phyloP scores from a whole-genome alignment of 2,329 filamentous ascomycete species.

The Paecilomyces sp. region DNA sequence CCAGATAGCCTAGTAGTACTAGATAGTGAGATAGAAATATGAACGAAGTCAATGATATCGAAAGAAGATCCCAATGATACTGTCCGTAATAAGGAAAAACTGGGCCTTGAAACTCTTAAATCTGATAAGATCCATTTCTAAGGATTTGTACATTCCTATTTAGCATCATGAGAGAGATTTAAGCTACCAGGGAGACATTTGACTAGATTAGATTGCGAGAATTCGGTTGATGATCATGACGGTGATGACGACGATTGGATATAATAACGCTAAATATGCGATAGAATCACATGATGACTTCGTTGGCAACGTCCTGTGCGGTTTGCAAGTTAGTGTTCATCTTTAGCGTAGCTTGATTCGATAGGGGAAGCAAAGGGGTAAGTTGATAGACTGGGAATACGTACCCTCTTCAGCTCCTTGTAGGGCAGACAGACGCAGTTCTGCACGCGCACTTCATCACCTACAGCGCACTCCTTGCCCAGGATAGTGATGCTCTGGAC shows the following conservation, averaged over 20 bases:
- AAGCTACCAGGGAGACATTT: not conserved
- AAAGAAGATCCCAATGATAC: not conserved
- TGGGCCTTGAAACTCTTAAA: not conserved
- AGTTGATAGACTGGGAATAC: conserved; percentile 27
- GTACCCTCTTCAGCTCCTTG: conserved; percentile 93
- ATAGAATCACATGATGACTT: conserved; percentile 54
- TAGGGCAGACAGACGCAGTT: conserved; percentile 97
- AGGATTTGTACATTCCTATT: too few relatives aligned
- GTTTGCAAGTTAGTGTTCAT: conserved; percentile 19
- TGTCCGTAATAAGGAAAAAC: not conserved
- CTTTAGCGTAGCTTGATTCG: not conserved
- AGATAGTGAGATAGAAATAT: not conserved
- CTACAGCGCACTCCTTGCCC: conserved; percentile 90
- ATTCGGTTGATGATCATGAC: not conserved
- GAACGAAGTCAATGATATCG: not conserved
- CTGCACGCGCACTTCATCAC: conserved; percentile 90
- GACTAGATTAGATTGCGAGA: not conserved
- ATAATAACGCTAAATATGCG: not conserved
- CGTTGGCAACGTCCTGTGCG: conserved; percentile 36
- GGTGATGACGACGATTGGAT: not conserved
- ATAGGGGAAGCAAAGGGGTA: not conserved
- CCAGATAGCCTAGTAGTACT: not conserved
- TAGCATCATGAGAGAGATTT: not conserved
- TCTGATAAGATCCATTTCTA: too few relatives aligned
- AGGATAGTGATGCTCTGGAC: conserved; percentile 97